phyloP scores from a whole-genome alignment of 768 basidiomycete genomes.

The Phylloporus arenicola region DNA sequence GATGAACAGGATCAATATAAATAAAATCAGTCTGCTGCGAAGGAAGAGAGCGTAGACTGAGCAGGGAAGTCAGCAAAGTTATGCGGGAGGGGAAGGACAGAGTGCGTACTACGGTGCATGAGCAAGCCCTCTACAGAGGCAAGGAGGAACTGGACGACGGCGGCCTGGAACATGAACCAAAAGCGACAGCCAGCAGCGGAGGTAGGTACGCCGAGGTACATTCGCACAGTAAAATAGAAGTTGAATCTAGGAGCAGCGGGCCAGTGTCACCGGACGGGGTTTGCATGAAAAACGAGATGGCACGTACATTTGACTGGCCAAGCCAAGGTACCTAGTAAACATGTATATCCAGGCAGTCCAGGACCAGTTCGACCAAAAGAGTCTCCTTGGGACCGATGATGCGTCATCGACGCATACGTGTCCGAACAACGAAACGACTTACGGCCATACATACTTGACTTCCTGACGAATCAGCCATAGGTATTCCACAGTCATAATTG shows the following conservation, averaged over 20 bases:
- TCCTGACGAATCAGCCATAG: conserved; percentile 8
- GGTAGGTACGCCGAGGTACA: conserved; percentile 9
- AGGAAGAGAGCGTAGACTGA: conserved; percentile 20
- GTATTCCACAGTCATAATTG: conserved; percentile 14
- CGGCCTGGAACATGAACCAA: conserved; percentile 18
- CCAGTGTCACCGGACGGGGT: neutral
- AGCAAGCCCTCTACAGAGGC: conserved; percentile 7
- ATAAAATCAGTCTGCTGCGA: conserved; percentile 1
- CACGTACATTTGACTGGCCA: conserved; percentile 18
- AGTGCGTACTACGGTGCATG: conserved; percentile 16
- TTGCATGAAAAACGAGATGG: neutral
- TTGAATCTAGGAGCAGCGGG: conserved; percentile 14
- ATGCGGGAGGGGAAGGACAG: neutral
- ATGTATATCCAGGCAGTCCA: conserved; percentile 11
- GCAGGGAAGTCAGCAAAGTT: neutral
- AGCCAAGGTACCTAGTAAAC: conserved; percentile 14
- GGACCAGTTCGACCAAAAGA: neutral
- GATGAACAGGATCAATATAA: conserved; percentile 4
- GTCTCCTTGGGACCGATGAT: conserved; percentile 3
- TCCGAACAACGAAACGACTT: neutral
- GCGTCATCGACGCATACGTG: neutral
- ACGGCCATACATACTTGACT: conserved; percentile 17
- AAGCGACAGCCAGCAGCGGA: conserved; percentile 5
- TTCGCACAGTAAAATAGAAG: conserved; percentile 15
- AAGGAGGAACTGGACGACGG: conserved; percentile 11